Evolutionary conservation across 176 grass and related monocot species (phyloP), one percentile per base, ranked within the genome.

Genomic region (Calamus simplicifolius): DNA sequence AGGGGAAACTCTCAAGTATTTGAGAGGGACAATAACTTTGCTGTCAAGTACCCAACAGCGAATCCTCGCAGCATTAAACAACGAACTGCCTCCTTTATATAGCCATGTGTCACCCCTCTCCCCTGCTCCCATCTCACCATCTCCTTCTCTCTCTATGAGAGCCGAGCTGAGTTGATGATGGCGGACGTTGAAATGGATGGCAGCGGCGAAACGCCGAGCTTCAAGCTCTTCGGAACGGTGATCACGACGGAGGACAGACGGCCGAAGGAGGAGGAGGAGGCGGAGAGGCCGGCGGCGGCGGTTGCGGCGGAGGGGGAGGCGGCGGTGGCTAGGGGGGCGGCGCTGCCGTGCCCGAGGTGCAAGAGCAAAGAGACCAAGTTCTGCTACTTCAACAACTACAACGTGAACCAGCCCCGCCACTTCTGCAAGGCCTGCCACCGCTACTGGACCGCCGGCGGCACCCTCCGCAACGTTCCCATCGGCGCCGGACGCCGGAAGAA

Each of bases 351-450:
- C 54, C 93, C 87, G 35, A 18, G 93, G 67, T 92, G 93, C 63
- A 84, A 73, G 70, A 98, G 93, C 88, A 73, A 77, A 81, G 93
- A 92, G 59, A 98, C 93, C 67, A 98, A 98, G 84, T 98, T 98
- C 76, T 98, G 93, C 81, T 98, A 98, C 84, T 98, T 92, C 84
- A 98, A 92, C 73, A 98, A 98, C 93, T 92, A 98, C 84, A 98
- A 98, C 93, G 93, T 98, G 61, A 83, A 86, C 48, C 93, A 98
- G 73, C 93, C 93, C 56, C 87, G 93, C 17, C 93, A 98, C 76
- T 89, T 98, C 73, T 98, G 93, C 84, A 84, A 78, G 74, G 52
- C 87, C 62, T 98, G 93, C 79, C 87, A 81, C 63, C 84, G 93
- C 58, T 98, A 98, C 76, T 98, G 87, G 93, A 98, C 93, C 30